phyloP scores from a whole-genome alignment of 1,284 basidiomycete species.

The Microbotryum scabiosae region DNA sequence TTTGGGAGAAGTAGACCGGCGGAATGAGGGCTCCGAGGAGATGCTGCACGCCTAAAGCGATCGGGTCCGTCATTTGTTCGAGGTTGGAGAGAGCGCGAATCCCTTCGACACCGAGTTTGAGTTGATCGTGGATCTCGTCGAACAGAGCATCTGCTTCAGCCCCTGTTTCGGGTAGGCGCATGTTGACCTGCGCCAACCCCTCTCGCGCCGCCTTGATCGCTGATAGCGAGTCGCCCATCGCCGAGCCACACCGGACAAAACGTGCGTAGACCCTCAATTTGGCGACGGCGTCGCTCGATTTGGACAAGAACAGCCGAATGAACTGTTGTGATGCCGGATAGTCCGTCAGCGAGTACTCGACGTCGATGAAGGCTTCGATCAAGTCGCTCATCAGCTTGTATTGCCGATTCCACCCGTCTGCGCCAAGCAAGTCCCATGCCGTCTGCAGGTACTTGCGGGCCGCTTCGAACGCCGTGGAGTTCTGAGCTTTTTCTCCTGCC shows the following conservation, averaged over 20 bases:
- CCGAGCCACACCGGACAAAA: slow-evolving; percentile 33
- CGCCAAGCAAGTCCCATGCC: slow-evolving; percentile 23
- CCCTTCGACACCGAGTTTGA: neutral
- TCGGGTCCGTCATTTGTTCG: neutral
- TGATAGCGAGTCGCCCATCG: slow-evolving; percentile 12
- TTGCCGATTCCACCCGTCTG: slow-evolving; percentile 11
- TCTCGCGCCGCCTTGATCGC: slow-evolving; percentile 23
- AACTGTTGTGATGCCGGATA: slow-evolving; percentile 24
- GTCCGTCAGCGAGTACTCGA: slow-evolving; percentile 29
- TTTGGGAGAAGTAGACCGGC: slow-evolving; percentile 27
- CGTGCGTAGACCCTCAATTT: slow-evolving; percentile 56
- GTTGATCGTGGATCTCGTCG: neutral
- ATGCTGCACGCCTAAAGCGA: slow-evolving; percentile 14
- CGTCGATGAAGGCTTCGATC: slow-evolving; percentile 18
- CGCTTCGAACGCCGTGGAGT: slow-evolving; percentile 26
- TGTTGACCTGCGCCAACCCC: slow-evolving; percentile 16
- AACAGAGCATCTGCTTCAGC: slow-evolving; percentile 2
- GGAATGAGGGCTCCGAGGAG: slow-evolving; percentile 23
- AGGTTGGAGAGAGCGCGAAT: slow-evolving; percentile 6
- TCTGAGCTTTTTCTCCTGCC: slow-evolving; percentile 16
- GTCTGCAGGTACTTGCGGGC: slow-evolving; percentile 18
- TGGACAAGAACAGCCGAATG: slow-evolving; percentile 17
- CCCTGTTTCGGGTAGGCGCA: slow-evolving; percentile 7
- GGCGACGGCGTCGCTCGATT: slow-evolving; percentile 58
- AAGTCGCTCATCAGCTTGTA: slow-evolving; percentile 19